Conservation (phyloP, 805 yeast species). For the Spathaspora arborariae region DNA sequence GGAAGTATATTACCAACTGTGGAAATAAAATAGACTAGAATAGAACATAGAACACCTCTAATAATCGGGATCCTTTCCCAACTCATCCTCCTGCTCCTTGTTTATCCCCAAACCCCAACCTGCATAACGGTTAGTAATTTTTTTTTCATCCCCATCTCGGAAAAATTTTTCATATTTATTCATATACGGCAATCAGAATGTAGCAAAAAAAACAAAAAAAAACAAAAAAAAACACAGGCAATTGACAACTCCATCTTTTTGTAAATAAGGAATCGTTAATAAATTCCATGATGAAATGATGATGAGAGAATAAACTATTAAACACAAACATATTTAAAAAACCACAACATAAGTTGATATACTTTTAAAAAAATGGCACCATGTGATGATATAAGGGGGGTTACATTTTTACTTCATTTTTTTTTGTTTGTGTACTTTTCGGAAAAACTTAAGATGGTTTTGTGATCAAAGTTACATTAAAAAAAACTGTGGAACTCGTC, state of each 20-base stretch:
- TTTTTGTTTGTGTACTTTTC: background rate
- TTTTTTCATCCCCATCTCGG: background rate
- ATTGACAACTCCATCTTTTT: background rate
- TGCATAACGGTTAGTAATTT: background rate
- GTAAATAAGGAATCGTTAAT: background rate
- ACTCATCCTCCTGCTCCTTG: background rate
- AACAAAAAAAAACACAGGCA: background rate
- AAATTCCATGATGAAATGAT: background rate
- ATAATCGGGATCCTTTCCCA: background rate
- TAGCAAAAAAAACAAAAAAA: too few relatives aligned
- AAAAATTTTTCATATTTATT: background rate
- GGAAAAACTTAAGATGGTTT: constrained; percentile 1
- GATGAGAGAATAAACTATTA: background rate
- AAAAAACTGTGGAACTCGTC: constrained; percentile 1
- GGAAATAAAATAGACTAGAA: background rate
- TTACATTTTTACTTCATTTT: constrained; percentile 1
- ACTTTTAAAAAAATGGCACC: background rate
- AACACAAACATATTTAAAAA: background rate
- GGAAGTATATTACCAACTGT: background rate
- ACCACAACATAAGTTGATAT: background rate
- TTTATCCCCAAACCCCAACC: background rate
- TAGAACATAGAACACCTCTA: background rate
- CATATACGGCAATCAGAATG: background rate
- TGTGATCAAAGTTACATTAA: background rate
- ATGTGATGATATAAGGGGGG: background rate